Evolutionary conservation across 2,329 filamentous ascomycete species (phyloP).

Genomic region (Colletotrichum tropicale): DNA sequence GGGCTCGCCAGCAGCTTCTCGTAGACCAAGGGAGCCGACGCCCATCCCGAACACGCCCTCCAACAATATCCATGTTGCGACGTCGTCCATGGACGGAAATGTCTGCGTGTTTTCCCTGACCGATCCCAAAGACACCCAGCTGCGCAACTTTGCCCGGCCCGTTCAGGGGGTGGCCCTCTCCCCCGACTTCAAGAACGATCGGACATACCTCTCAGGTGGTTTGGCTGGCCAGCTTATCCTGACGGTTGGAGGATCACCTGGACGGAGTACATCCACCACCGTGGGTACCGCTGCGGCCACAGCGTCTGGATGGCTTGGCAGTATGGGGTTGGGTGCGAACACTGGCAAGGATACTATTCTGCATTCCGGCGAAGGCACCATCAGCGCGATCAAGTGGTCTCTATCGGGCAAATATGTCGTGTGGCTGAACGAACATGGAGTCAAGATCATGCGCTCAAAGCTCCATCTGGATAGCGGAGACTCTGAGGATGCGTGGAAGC

Average conservation of each 20-base stretch:
- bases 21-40: conserved; percentile 54
- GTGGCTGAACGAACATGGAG: conserved; percentile 96
- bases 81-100: conserved; percentile 93
- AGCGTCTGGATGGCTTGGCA: conserved; percentile 89
- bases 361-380: conserved; percentile 90
- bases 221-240: conserved; percentile 86
- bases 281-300: conserved; percentile 81
- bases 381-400: conserved; percentile 94
- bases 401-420: conserved; percentile 88
- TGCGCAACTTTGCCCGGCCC: conserved; percentile 92
- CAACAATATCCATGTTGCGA: conserved; percentile 92
- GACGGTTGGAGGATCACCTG: conserved; percentile 79
- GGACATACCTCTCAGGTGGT: conserved; percentile 89
- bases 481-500: conserved; percentile 87
- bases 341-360: conserved; percentile 85
- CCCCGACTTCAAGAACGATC: conserved; percentile 89
- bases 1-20: conserved; percentile 54
- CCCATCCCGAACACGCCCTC: conserved; percentile 76
- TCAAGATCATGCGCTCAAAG: conserved; percentile 96
- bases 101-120: conserved; percentile 89
- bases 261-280: conserved; percentile 86
- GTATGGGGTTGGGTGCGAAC: conserved; percentile 79
- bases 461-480: conserved; percentile 78
- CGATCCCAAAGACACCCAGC: conserved; percentile 86
- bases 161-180: conserved; percentile 93